Conservation (phyloP, 768 basidiomycete species). For the Podaxis pistillaris region DNA sequence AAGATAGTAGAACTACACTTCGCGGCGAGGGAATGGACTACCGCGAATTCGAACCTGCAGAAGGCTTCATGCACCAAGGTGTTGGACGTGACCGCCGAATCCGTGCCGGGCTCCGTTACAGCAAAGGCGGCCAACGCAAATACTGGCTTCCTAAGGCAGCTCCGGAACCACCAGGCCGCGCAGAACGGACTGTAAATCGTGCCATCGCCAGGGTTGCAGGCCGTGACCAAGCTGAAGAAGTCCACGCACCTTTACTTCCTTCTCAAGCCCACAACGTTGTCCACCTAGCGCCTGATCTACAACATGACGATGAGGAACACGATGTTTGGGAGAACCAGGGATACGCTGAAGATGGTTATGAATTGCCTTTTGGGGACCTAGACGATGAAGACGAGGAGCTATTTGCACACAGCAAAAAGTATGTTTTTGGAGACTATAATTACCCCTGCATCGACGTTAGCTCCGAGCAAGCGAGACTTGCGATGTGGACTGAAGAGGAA, state of each 20-base stretch:
- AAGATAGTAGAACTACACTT: constrained; percentile 80
- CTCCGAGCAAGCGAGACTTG: constrained; percentile 61
- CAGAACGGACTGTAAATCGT: constrained; percentile 41
- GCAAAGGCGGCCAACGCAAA: constrained; percentile 85
- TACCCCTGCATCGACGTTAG: constrained; percentile 90
- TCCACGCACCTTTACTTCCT: constrained; percentile 72
- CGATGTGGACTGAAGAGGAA: constrained; percentile 85
- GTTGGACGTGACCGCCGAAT: constrained; percentile 83
- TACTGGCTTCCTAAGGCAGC: constrained; percentile 90
- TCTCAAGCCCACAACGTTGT: constrained; percentile 63
- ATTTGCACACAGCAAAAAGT: constrained; percentile 71
- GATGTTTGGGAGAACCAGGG: constrained; percentile 35
- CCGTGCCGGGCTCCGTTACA: constrained; percentile 88
- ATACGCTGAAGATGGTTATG: constrained; percentile 42
- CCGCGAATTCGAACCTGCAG: constrained; percentile 93
- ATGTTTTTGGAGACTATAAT: constrained; percentile 88
- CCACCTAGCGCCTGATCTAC: constrained; percentile 59
- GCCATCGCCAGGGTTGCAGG: constrained; percentile 41
- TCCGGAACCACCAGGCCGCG: constrained; percentile 35
- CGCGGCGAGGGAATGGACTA: constrained; percentile 93
- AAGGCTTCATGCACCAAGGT: constrained; percentile 91
- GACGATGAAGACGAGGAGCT: constrained; percentile 73
- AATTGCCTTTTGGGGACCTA: constrained; percentile 66
- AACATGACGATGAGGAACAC: constrained; percentile 37
- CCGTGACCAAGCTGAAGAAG: constrained; percentile 48